A percentile compares a stretch with the other conserved stretches of the same genome.
Conservation (phyloP, 495 filamentous ascomycete species). For the Aspergillus heteromorphus region DNA sequence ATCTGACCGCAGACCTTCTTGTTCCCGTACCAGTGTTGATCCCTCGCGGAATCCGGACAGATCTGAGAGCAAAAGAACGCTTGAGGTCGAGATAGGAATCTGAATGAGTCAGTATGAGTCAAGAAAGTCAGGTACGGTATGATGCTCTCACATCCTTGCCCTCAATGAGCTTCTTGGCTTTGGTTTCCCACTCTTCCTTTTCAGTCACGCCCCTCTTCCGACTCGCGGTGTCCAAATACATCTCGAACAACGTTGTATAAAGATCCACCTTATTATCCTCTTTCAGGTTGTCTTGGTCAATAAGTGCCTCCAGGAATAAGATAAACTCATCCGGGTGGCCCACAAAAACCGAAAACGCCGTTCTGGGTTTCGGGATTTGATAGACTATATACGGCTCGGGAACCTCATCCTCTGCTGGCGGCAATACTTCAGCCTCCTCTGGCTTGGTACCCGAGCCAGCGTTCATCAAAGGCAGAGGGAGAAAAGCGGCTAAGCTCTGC, state of each 20-base stretch:
- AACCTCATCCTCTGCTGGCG: constrained; percentile 21
- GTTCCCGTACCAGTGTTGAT: constrained; percentile 86
- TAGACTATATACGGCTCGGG: constrained; percentile 27
- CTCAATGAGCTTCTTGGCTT: constrained; percentile 78
- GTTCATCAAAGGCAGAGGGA: constrained; percentile 85
- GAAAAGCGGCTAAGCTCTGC: constrained; percentile 72
- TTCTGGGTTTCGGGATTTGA: constrained; percentile 68
- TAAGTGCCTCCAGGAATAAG: constrained; percentile 79
- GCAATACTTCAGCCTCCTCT: constrained; percentile 23
- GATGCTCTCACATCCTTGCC: constrained; percentile 55
- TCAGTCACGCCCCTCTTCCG: constrained; percentile 61
- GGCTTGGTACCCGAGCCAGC: constrained; percentile 45
- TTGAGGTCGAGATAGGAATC: constrained; percentile 88
- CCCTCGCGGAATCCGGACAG: constrained; percentile 86
- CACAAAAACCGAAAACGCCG: constrained; percentile 93
- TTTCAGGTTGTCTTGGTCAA: constrained; percentile 59
- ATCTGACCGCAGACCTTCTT: constrained; percentile 86
- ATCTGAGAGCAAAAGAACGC: constrained; percentile 86
- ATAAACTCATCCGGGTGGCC: constrained; percentile 90
- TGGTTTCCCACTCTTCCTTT: constrained; percentile 77
- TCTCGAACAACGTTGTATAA: constrained; percentile 94
- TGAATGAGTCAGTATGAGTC: constrained; percentile 27
- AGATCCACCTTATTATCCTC: constrained; percentile 75
- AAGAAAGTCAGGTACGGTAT: background rate
- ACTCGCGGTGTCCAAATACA: constrained; percentile 87